Percentiles rank a stretch among this genome's conserved stretches.
These are phyloP conservation scores for Ophiocordyceps sinensis DNA, from an alignment of 2,329 filamentous ascomycete species.

Conservation along the genomic window DNA sequence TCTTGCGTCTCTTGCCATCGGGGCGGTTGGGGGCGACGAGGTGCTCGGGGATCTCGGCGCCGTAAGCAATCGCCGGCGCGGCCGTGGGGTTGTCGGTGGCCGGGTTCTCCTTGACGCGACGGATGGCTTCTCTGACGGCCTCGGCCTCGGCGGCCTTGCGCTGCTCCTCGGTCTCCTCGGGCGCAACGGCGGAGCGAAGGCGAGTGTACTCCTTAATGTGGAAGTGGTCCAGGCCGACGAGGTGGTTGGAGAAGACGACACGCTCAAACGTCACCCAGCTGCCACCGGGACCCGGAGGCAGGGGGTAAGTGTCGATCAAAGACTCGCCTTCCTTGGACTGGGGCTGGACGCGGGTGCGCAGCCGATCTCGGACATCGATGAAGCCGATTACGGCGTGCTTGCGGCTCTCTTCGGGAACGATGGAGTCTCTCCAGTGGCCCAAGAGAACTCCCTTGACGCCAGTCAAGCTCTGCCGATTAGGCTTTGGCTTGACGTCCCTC, in stretches of 20 bases:
- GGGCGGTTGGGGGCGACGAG: constrained; percentile 16
- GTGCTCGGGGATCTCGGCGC: constrained; percentile 31
- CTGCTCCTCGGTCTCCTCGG: constrained; percentile 23
- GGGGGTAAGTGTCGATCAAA: constrained; percentile 29
- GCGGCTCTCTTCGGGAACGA: constrained; percentile 28
- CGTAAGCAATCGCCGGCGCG: constrained; percentile 34
- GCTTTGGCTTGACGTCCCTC: constrained; percentile 11
- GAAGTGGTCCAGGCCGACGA: constrained; percentile 38
- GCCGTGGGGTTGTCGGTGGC: constrained; percentile 25
- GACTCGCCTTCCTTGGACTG: constrained; percentile 31
- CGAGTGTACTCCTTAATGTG: constrained; percentile 50
- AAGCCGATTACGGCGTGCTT: constrained; percentile 49
- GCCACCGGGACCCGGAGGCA: constrained; percentile 44
- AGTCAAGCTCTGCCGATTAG: constrained; percentile 13
- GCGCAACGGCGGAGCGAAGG: constrained; percentile 25
- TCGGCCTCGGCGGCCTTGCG: constrained; percentile 21
- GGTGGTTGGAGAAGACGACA: constrained; percentile 42
- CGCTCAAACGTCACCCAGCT: constrained; percentile 51
- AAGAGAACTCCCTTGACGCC: constrained; percentile 33
- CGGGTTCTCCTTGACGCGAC: constrained; percentile 27
- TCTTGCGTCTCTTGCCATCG: constrained; percentile 34
- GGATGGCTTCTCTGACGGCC: constrained; percentile 32
- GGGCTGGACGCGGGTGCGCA: constrained; percentile 43
- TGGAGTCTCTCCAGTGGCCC: constrained; percentile 47
- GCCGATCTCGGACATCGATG: constrained; percentile 44